Percentiles rank a stretch among this genome's conserved stretches.
Conservation (phyloP, 208 protist genomes). For the Plasmodiophora brassicae region DNA sequence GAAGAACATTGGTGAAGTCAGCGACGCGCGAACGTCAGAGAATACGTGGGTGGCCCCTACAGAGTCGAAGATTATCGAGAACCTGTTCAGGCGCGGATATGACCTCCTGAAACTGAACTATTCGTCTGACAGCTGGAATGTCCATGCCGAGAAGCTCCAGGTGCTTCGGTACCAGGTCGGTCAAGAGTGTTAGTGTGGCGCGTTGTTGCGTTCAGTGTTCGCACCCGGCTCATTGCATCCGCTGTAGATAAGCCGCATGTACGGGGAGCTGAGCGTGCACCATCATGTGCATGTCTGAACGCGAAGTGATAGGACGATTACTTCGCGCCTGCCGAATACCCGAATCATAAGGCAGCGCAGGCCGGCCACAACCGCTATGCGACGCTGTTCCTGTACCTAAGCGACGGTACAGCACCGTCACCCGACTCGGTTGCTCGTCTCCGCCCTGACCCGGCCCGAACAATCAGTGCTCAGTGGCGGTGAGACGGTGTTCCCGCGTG, state of each 20-base stretch:
- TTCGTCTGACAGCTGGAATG: not conserved
- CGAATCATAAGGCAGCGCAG: not conserved
- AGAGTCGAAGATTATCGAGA: not conserved
- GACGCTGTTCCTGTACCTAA: constrained; percentile 15
- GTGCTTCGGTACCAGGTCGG: not conserved
- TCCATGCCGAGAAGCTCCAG: not conserved
- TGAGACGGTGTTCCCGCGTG: not conserved
- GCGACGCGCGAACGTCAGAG: not conserved
- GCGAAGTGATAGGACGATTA: not conserved
- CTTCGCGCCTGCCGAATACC: constrained; percentile 7
- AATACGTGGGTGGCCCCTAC: not conserved
- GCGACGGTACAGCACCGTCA: not conserved
- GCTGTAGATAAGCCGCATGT: constrained; percentile 27
- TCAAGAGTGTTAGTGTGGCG: not conserved
- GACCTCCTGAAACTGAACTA: not conserved
- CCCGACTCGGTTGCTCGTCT: too few species aligned
- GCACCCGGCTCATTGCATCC: too few species aligned
- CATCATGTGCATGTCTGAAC: too few species aligned
- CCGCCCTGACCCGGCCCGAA: too few species aligned
- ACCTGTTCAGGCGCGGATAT: not conserved
- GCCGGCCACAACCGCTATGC: not conserved
- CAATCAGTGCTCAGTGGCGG: too few species aligned
- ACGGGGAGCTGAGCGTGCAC: too few species aligned
- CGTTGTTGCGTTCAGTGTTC: not conserved
- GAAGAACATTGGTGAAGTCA: not conserved